These are phyloP conservation scores for Vitis hybrid DNA, from an alignment of 177 flowering plant genomes.

Conservation along the genomic window DNA sequence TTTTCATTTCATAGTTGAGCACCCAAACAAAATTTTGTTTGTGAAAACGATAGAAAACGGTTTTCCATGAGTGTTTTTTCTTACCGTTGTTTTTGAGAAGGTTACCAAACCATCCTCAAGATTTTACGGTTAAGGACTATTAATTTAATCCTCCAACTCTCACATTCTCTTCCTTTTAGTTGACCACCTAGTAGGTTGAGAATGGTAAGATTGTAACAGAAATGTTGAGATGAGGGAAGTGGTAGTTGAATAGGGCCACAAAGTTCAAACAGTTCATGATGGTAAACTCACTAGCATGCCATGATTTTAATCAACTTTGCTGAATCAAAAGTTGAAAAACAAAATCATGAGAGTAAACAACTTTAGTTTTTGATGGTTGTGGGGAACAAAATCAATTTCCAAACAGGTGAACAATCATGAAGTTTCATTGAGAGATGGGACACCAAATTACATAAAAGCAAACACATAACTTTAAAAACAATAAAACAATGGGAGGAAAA, in stretches of 20 bases:
- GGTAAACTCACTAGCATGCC: slow-evolving; percentile 46
- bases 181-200: not conserved
- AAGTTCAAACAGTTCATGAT: slow-evolving; percentile 41
- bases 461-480: not conserved
- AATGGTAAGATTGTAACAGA: not conserved
- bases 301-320: slow-evolving; percentile 28
- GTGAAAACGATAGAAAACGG: no score
- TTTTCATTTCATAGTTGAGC: no score
- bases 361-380: slow-evolving; percentile 36
- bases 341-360: slow-evolving; percentile 31
- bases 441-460: slow-evolving; percentile 22
- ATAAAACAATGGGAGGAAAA: not conserved
- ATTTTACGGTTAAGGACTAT: not conserved
- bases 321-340: slow-evolving; percentile 29
- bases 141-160: not conserved
- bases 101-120: no score
- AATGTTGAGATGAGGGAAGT: slow-evolving; percentile 1
- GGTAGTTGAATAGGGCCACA: slow-evolving; percentile 6
- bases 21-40: no score
- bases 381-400: slow-evolving; percentile 51
- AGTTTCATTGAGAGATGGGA: slow-evolving; percentile 27
- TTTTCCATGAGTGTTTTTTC: no score
- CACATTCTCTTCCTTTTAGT: not conserved
- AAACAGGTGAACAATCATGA: slow-evolving; percentile 37
- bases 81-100: no score